Base-by-base conservation (phyloP, 2,329 filamentous ascomycete genomes). In the Colletotrichum abscissum region DNA sequence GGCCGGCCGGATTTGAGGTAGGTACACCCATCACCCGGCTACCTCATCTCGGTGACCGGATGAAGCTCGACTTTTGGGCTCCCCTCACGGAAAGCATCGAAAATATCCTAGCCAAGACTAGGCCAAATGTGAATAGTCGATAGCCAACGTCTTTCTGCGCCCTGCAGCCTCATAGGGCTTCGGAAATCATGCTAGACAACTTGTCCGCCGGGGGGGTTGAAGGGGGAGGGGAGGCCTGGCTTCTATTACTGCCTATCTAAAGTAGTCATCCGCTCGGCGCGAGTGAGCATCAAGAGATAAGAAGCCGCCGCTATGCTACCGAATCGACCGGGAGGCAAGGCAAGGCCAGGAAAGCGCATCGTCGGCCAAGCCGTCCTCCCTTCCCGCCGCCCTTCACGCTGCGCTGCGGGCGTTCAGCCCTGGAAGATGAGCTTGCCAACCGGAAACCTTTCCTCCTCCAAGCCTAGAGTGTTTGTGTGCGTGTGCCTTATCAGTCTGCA, bases 391-490 rank as follows among this genome's bases (percentile, higher is more conserved):
- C 35, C 63, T 35, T 14, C 11, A 28, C 24, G 28, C 57, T 70
- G 70, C 70, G 35, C 57, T 70, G 70, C 70, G 67, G 67, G 67
- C 70, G 67, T 65, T 73, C 70, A 73, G 70, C 70, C 70, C 60
- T 70, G 60, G 38, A 24, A 54, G 16, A n/a, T 12, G 33, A 42
- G n/a, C 22, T 30, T 66, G 42, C 42, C 16, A 49, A 52, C 55
- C 38, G n/a, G 22, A 67, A 33, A n/a, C 35, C 67, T 28, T 52
- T 26, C 24, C 16, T 52, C 19, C 19, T 14, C n/a, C 46, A 16
- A 28, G n/a, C 38, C 60, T 52, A 49, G 42, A 49, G 42, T 49
- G 38, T 12, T 35, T 35, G 33, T 35, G 33, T 35, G 11, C 11
- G 33, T 42, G 26, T 63, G 57, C 69, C 66, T 63, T 69, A 69